These are phyloP conservation scores for Mycena rebaudengoi DNA, from an alignment of 768 basidiomycete genomes.

Conservation along the genomic window DNA sequence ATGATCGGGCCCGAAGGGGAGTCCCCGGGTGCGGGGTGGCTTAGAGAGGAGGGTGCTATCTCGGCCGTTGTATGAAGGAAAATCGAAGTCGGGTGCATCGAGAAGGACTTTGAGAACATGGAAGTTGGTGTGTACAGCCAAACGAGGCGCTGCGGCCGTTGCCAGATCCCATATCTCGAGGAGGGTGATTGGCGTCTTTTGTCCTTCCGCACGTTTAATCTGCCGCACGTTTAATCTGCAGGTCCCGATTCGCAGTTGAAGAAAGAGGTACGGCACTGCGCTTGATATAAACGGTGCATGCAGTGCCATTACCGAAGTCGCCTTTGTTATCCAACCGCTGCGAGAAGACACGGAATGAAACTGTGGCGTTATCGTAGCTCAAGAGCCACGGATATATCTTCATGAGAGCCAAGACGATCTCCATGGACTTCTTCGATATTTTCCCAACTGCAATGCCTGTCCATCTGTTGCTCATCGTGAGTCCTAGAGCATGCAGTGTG, in stretches of 20 bases:
- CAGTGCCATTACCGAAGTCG: neutral
- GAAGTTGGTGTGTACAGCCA: neutral
- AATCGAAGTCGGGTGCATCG: slow-evolving; percentile 6
- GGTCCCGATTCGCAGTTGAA: neutral
- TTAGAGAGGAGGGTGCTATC: neutral
- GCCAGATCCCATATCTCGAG: neutral
- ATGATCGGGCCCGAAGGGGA: slow-evolving; percentile 17
- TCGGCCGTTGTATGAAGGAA: neutral
- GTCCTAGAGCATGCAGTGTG: slow-evolving; percentile 42
- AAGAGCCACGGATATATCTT: neutral
- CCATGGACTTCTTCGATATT: neutral
- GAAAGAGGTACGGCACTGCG: neutral
- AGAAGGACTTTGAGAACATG: neutral
- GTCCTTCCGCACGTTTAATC: neutral
- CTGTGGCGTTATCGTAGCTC: neutral
- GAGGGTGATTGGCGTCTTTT: neutral
- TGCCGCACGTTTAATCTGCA: neutral
- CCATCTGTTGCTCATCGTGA: slow-evolving; percentile 53
- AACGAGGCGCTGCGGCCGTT: neutral
- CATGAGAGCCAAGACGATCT: neutral
- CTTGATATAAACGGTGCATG: neutral
- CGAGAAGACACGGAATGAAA: neutral
- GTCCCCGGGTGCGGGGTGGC: slow-evolving; percentile 14
- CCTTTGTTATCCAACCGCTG: neutral
- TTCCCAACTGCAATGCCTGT: neutral